A percentile compares a stretch with the other conserved stretches of the same genome.
Evolutionary conservation across 768 basidiomycete genomes (phyloP).

Genomic region (Pleurotus djamor): DNA sequence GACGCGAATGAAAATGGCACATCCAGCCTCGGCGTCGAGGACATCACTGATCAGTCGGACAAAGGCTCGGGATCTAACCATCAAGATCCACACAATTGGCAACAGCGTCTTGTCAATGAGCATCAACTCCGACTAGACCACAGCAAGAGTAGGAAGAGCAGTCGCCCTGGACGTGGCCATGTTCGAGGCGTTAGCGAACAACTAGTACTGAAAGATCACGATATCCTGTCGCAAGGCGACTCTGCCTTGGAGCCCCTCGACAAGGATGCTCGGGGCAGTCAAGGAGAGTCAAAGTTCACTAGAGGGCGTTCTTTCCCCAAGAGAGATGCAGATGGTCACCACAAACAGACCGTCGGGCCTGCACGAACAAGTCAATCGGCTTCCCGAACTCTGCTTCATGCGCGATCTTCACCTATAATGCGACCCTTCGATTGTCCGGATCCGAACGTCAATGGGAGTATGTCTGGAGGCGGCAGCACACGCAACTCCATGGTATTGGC

Average conservation of each 20-base stretch:
- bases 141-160: not conserved
- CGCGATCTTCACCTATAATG: constrained; percentile 4
- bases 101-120: constrained; percentile 2
- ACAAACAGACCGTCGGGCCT: not conserved
- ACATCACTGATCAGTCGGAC: not conserved
- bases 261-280: not conserved
- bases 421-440: not conserved
- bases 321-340: not conserved
- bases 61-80: not conserved
- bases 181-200: not conserved
- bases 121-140: not conserved
- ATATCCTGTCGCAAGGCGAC: not conserved
- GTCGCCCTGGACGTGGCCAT: not conserved
- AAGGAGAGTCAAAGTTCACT: not conserved
- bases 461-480: not conserved
- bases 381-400: not conserved
- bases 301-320: not conserved
- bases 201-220: not conserved
- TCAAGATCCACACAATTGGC: not conserved
- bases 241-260: not conserved
- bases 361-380: not conserved
- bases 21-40: not conserved
- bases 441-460: not conserved
- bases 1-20: not conserved
- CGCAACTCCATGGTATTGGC: not conserved